These are phyloP conservation scores for Phytophthora multivora DNA, from an alignment of 352 stramenopile species.

Conservation along the genomic window DNA sequence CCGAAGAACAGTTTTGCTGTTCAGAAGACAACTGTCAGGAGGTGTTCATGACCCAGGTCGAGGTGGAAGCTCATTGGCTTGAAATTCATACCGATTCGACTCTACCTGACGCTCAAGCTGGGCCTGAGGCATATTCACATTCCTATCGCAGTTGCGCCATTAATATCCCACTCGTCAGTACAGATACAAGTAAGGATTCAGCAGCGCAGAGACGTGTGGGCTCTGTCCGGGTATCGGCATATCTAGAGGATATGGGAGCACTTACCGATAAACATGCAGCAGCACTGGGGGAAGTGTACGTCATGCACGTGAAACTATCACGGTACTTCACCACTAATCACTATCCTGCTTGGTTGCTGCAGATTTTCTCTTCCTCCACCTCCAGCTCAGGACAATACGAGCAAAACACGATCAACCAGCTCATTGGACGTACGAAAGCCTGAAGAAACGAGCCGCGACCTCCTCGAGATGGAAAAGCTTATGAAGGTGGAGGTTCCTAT, in stretches of 20 bases:
- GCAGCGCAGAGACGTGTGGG: conserved; percentile 17
- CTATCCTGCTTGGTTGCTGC: background rate
- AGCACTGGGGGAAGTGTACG: conserved; percentile 6
- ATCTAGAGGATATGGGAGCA: conserved; percentile 42
- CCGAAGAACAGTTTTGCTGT: conserved; percentile 55
- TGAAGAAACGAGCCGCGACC: conserved; percentile 15
- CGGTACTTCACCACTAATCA: no score
- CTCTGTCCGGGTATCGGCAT: conserved; percentile 38
- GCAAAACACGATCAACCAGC: conserved; percentile 5
- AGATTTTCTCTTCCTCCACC: conserved; percentile 4
- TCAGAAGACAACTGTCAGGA: conserved; percentile 34
- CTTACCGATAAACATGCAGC: conserved; percentile 1
- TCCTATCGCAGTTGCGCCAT: conserved; percentile 60
- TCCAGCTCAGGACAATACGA: conserved; percentile 8
- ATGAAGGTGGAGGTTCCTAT: background rate
- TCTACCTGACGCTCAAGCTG: conserved; percentile 14
- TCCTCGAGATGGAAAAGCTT: background rate
- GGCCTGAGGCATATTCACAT: conserved; percentile 26
- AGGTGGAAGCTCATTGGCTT: conserved; percentile 43
- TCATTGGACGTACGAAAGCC: conserved; percentile 15
- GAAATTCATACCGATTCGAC: conserved; percentile 33
- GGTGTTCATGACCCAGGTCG: conserved; percentile 38
- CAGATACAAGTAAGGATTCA: background rate
- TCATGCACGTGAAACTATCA: background rate
- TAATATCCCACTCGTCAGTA: conserved; percentile 53